Evolutionary conservation across 192 early-diverging fungal genomes (phyloP).

Genomic region (Gryganskiella cystojenkinii): DNA sequence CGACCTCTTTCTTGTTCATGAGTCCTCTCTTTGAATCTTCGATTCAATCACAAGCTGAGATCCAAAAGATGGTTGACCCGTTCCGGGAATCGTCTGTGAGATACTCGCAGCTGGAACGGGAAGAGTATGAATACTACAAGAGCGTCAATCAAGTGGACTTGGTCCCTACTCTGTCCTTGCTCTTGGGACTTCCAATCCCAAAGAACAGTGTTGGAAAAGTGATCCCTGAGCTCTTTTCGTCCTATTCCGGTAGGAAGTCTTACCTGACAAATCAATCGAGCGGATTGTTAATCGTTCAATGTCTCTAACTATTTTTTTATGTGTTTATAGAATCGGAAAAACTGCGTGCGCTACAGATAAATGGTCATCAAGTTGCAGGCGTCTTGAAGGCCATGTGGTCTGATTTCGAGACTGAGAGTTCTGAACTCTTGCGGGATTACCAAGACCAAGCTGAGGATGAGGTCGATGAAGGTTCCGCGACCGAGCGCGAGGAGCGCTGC

Average conservation of each 20-base stretch:
- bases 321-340: constrained; percentile 36
- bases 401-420: constrained; percentile 34
- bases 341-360: constrained; percentile 69
- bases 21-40: constrained; percentile 51
- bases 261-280: background rate
- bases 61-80: constrained; percentile 26
- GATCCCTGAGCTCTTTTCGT: constrained; percentile 82
- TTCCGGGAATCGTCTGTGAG: constrained; percentile 22
- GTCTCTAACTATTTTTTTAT: background rate
- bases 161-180: constrained; percentile 82
- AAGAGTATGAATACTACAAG: constrained; percentile 63
- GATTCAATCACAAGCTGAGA: constrained; percentile 12
- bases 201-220: constrained; percentile 91
- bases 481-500: constrained; percentile 1
- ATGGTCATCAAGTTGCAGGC: constrained; percentile 67
- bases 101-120: constrained; percentile 7
- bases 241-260: constrained; percentile 46
- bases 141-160: constrained; percentile 88
- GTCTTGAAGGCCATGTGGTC: constrained; percentile 50
- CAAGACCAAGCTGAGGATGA: background rate
- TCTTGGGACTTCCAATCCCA: constrained; percentile 91
- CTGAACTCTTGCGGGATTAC: constrained; percentile 10
- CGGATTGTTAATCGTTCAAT: background rate
- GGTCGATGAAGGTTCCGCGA: constrained; percentile 1
- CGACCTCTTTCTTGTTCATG: constrained; percentile 61